These are phyloP conservation scores for Stagonosporopsis tanaceti DNA, from an alignment of 2,329 filamentous ascomycete species.

Conservation along the genomic window DNA sequence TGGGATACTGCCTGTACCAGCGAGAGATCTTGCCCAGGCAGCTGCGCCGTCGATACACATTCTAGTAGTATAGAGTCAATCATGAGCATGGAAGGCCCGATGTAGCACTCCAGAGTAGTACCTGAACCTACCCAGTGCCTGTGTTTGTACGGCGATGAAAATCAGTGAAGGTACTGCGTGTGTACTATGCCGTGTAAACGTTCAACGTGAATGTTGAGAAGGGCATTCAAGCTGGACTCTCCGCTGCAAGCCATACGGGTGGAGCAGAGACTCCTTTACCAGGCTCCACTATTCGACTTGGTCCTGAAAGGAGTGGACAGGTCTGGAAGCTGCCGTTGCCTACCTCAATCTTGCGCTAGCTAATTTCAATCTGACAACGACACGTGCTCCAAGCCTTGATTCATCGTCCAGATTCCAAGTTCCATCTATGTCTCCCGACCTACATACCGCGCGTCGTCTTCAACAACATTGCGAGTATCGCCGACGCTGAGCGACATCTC, in stretches of 20 bases:
- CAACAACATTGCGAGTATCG: not conserved
- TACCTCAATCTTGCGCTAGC: not conserved
- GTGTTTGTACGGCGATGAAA: too few species aligned
- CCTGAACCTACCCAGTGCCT: too few species aligned
- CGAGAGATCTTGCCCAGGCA: too few species aligned
- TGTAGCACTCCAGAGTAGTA: too few species aligned
- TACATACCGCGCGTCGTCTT: not conserved
- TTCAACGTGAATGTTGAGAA: not conserved
- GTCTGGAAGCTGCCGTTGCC: not conserved
- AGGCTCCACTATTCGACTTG: not conserved
- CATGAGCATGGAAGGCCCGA: too few species aligned
- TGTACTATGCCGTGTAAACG: too few species aligned
- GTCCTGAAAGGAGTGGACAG: not conserved
- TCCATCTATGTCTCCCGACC: not conserved
- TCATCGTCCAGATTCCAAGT: not conserved
- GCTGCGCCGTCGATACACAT: too few species aligned
- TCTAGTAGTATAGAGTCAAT: too few species aligned
- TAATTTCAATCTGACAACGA: not conserved
- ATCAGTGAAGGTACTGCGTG: too few species aligned
- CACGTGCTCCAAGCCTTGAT: not conserved
- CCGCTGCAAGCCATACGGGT: too few species aligned
- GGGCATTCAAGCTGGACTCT: not conserved
- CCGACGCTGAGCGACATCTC: not conserved
- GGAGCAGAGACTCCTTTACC: not conserved
- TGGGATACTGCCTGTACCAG: too few species aligned